Base-by-base conservation (phyloP, 2,329 filamentous ascomycete genomes). In the Pseudopithomyces maydicus region DNA sequence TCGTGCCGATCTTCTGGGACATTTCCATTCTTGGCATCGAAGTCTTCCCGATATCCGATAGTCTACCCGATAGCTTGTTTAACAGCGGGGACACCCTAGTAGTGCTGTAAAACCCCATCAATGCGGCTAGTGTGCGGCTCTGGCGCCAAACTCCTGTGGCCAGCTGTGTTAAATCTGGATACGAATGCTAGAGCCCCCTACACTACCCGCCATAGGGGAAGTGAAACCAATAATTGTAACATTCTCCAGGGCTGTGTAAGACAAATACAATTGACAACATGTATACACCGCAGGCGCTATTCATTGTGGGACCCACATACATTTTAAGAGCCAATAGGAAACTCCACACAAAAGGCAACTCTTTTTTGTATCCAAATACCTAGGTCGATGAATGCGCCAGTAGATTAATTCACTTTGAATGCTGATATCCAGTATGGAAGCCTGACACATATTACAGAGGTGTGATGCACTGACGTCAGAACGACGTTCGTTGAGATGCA, bases 401-500 rank as follows among this genome's bases (percentile, higher is more conserved):
- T 29, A 29, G 26, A 29, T n/a, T 29, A 29, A 8, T 5, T 29
- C 26, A 29, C 8, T 5, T 8, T 8, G 26, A 42, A 50, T 11
- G 35, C 14, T 29, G 17, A 36, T 41, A 5, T 2, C 14, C 14
- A 41, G 17, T 19, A 10, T 17, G 3, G n/a, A 10, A 17, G 38
- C n/a, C 35, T 33, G 47, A 19, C 23, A 1, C 26, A 17, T 17
- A 46, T 7, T 22, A 26, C n/a, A n/a, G 42, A 14, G 23, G 32
- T 35, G 32, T 23, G 14, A n/a, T 54, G 36, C 23, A 22, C 33
- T 57, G 55, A 57, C 45, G 55, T 57, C 55, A 57, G 45, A 47
- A 32, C 45, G 55, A 57, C 55, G 55, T 57, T 43, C 19, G 43
- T 32, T 23, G 35, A 48, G 33, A 48, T 23, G 46, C 14, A 15